Base-by-base conservation (phyloP, 805 yeast genomes). In the Saccharomycopsis capsularis region DNA sequence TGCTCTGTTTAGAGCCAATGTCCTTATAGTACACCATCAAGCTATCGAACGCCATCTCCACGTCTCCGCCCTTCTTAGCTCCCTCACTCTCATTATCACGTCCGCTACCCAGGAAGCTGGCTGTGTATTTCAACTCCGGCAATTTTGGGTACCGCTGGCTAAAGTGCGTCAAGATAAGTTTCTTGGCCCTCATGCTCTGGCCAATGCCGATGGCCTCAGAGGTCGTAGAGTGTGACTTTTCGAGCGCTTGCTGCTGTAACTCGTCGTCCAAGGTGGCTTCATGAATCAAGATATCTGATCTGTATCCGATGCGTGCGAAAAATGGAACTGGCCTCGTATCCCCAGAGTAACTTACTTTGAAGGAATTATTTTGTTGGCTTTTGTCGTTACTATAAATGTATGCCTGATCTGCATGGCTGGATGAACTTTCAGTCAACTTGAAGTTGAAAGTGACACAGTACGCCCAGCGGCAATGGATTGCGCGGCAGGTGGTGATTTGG, bases 181-280 rank as follows among this genome's bases (percentile, higher is more conserved):
- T 78, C 27, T 73, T 69, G 22, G 90, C 88, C 21, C 74, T 66
- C 98, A 93, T 91, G 34, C 68, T 63, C 48, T 75, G 69, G 0
- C 86, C 79, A 2, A 89, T 80, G 15, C 68, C 69, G 25, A 90
- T 71, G 0, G 98, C 98, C 60, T 91, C 98, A 19, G 84, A 76
- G 48, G 89, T 78, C 0, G 99, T 93, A 13, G 95, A 81, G 61
- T 93, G 99, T 52, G 79, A 77, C 62, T 93, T 93, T 30, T 75
- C 72, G 24, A 76, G 64, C 0, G 99, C 99, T 62, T 89, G 97
- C 47, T 76, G 80, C 4, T 72, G 67, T 42, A 88, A 69, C 29
- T 76, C 85, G 62, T 88, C 86, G 50, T 87, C 96, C 53, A 93
- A 74, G 0, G 99, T 87, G 0, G 97, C 90, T 63, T 93, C 99